Base-by-base conservation (phyloP, 495 filamentous ascomycete genomes). In the Sabuloglossum arenarium region DNA sequence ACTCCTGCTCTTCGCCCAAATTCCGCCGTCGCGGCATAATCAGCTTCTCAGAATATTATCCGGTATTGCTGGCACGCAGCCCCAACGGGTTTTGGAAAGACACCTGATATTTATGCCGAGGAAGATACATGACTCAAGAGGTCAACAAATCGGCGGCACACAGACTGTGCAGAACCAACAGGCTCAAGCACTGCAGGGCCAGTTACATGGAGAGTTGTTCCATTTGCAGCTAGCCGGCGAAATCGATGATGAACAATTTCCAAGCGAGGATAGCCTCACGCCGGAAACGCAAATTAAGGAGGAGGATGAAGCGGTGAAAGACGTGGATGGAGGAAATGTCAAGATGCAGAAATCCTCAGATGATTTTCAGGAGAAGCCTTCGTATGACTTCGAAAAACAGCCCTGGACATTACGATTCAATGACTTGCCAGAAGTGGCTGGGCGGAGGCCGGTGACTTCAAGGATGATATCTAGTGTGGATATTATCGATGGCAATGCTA, bases 41-140 rank as follows among this genome's bases (percentile, higher is more conserved):
- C 80, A 82, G 66, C 71, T 85, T 46, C 70, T 84, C 52, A 75
- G 81, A 55, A 77, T 85, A 62, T 73, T 86, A 54, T 75, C 80
- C 24, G 82, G 80, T 47, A 65, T 85, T 56, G 76, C 79, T 28
- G 78, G 77, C 59, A 81, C 82, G 77, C 76, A 79, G 58, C 82
- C 82, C 25, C 69, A 72, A 59, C 71, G 70, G 57, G 67, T 76
- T 55, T 58, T 77, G 46, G 76, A 82, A 62, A 77, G 80, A 54
- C 78, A 79, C 61, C 67, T 84, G 60, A 65, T 85, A 58, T 86
- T 80, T 72, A 80, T 79, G 62, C 81, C 82, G 34, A 71, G 68
- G 53, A 70, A 75, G 57, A 74, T 69, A 59, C 57, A 58, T 19
- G 37, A 37, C 14, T 47, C 34, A 2, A 57, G 45, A 42, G 42